Conservation (phyloP, 2,329 filamentous ascomycete genomes). For the Diaporthe vaccinii region DNA sequence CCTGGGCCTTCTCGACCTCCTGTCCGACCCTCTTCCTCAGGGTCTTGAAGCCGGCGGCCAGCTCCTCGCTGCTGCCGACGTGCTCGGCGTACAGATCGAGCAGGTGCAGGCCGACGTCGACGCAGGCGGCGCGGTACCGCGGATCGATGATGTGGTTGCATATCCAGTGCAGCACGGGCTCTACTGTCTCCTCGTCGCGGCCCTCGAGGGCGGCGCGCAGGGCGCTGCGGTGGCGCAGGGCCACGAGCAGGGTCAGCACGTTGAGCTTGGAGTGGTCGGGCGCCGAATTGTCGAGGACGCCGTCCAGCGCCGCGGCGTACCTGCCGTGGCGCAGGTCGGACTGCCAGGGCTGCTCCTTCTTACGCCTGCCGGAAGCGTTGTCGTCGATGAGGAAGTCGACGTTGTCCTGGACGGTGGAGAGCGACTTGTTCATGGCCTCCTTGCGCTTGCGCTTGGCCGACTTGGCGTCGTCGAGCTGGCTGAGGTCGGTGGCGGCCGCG, state of each 20-base stretch:
- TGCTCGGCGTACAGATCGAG: slow-evolving; percentile 90
- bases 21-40: slow-evolving; percentile 79
- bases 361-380: slow-evolving; percentile 57
- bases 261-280: slow-evolving; percentile 71
- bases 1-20: slow-evolving; percentile 86
- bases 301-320: slow-evolving; percentile 84
- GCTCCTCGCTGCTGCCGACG: slow-evolving; percentile 78
- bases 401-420: slow-evolving; percentile 86
- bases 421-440: slow-evolving; percentile 61
- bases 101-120: slow-evolving; percentile 85
- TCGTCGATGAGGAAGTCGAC: slow-evolving; percentile 91
- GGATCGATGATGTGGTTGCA: slow-evolving; percentile 86
- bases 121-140: slow-evolving; percentile 82
- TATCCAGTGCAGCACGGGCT: slow-evolving; percentile 88
- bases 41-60: slow-evolving; percentile 77
- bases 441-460: slow-evolving; percentile 77
- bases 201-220: slow-evolving; percentile 83
- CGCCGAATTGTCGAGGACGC: slow-evolving; percentile 72
- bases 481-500: slow-evolving; percentile 84
- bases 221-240: slow-evolving; percentile 89
- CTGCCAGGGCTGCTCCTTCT: slow-evolving; percentile 82
- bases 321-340: slow-evolving; percentile 81
- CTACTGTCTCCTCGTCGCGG: slow-evolving; percentile 84
- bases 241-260: slow-evolving; percentile 83
- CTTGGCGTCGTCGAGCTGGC: slow-evolving; percentile 77